A percentile compares a stretch with the other conserved stretches of the same genome.
Conservation (phyloP, 768 basidiomycete species). For the Leccinum olivaceopallidum region DNA sequence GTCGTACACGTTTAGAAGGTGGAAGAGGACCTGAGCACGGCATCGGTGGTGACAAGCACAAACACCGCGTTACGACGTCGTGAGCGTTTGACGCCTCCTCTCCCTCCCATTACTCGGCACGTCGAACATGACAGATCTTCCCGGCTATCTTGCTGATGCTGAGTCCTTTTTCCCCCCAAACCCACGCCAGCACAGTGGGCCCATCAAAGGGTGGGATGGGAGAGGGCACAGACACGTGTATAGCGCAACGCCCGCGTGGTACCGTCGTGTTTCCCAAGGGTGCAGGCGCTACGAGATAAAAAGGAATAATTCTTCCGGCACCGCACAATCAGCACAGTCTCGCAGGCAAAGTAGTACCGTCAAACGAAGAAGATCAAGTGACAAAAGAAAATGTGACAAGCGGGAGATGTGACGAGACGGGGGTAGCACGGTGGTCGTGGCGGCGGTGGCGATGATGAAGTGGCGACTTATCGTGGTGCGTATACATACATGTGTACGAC, state of each 20-base stretch:
- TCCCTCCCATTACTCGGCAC: not conserved
- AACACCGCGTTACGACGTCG: not conserved
- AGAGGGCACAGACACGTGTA: slow-evolving; percentile 5
- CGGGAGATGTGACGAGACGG: slow-evolving; percentile 2
- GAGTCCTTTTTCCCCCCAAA: not conserved
- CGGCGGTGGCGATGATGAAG: not conserved
- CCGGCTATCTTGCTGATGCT: not conserved
- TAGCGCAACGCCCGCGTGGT: not conserved
- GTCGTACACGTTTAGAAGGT: slow-evolving; percentile 5
- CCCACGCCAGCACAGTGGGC: not conserved
- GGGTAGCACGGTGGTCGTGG: slow-evolving; percentile 4
- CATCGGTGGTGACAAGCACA: slow-evolving; percentile 7
- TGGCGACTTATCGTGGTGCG: not conserved
- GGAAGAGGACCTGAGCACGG: slow-evolving; percentile 6
- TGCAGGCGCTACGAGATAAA: not conserved
- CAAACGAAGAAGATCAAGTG: not conserved
- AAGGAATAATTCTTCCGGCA: not conserved
- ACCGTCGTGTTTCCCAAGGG: not conserved
- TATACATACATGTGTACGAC: not conserved
- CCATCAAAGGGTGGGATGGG: not conserved
- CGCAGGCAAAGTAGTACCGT: not conserved
- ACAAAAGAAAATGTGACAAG: not conserved
- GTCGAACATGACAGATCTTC: not conserved
- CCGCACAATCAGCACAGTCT: slow-evolving; percentile 5
- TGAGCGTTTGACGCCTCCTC: not conserved